Conservation (phyloP, 768 basidiomycete genomes). For the Lactarius pseudohatsudake region DNA sequence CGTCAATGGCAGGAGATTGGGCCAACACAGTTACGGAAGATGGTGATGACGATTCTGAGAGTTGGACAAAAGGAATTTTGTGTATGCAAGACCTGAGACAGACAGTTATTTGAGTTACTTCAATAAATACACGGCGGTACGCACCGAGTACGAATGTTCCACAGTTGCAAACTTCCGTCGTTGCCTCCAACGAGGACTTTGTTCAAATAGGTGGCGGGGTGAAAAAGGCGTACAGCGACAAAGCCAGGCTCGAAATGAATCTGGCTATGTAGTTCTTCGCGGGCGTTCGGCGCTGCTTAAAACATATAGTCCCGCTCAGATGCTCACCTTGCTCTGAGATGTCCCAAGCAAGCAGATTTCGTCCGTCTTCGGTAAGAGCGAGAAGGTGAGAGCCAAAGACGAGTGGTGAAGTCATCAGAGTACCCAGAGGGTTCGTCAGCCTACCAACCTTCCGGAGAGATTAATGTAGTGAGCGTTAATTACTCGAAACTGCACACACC, state of each 20-base stretch:
- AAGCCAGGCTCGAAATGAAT: conserved; percentile 83
- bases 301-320: not conserved
- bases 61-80: conserved; percentile 57
- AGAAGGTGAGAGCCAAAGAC: conserved; percentile 83
- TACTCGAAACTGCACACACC: conserved; percentile 40
- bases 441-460: conserved; percentile 49
- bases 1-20: conserved; percentile 95
- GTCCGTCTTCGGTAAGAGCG: conserved; percentile 76
- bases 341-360: conserved; percentile 77
- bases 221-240: conserved; percentile 80
- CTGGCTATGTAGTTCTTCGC: conserved; percentile 44
- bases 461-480: conserved; percentile 17
- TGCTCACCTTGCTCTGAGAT: conserved; percentile 53
- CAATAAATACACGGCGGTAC: conserved; percentile 32
- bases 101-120: conserved; percentile 1
- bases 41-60: conserved; percentile 45
- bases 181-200: conserved; percentile 85
- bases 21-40: conserved; percentile 71
- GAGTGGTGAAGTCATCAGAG: conserved; percentile 58
- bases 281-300: not conserved
- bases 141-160: conserved; percentile 87
- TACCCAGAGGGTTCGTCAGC: conserved; percentile 63
- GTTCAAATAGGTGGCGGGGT: conserved; percentile 96
- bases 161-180: conserved; percentile 84
- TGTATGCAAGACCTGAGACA: conserved; percentile 73